These are phyloP conservation scores for Saccharum spontaneum DNA, from an alignment of 176 grass and related monocot genomes.

Conservation along the genomic window DNA sequence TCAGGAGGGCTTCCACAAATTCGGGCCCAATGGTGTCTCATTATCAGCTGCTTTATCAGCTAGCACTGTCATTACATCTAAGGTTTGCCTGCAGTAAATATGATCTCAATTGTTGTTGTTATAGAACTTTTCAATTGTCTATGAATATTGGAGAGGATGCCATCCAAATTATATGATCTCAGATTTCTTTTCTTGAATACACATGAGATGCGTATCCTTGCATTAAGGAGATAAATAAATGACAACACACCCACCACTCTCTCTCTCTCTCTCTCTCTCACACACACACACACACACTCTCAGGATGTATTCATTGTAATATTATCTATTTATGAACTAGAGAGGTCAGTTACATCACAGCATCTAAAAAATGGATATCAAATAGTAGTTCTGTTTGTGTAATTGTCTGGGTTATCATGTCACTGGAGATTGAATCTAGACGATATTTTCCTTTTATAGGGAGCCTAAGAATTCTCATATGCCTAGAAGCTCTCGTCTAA, in stretches of 20 bases:
- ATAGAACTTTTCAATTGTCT: constrained; percentile 6
- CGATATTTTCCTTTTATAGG: constrained; percentile 44
- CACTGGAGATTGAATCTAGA: constrained; percentile 32
- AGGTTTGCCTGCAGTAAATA: constrained; percentile 56
- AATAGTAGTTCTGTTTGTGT: constrained; percentile 12
- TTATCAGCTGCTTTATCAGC: constrained; percentile 95
- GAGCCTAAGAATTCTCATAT: constrained; percentile 47
- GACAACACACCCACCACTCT: background rate
- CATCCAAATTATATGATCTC: constrained; percentile 15
- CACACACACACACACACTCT: background rate
- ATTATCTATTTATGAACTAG: constrained; percentile 23
- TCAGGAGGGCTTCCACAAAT: constrained; percentile 99
- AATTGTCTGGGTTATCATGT: constrained; percentile 17
- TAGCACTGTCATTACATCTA: constrained; percentile 76
- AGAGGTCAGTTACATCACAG: background rate
- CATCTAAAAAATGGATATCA: constrained; percentile 17
- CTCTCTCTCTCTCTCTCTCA: background rate
- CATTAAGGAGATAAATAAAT: background rate
- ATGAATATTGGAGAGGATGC: background rate
- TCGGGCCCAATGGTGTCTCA: constrained; percentile 97
- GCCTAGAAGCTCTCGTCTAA: constrained; percentile 87
- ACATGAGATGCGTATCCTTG: background rate
- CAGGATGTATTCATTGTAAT: constrained; percentile 2
- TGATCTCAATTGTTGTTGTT: constrained; percentile 9
- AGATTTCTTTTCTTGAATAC: background rate